These are phyloP conservation scores for Zygosaccharomyces pseudorouxii DNA, from an alignment of 805 yeast species.

Conservation along the genomic window DNA sequence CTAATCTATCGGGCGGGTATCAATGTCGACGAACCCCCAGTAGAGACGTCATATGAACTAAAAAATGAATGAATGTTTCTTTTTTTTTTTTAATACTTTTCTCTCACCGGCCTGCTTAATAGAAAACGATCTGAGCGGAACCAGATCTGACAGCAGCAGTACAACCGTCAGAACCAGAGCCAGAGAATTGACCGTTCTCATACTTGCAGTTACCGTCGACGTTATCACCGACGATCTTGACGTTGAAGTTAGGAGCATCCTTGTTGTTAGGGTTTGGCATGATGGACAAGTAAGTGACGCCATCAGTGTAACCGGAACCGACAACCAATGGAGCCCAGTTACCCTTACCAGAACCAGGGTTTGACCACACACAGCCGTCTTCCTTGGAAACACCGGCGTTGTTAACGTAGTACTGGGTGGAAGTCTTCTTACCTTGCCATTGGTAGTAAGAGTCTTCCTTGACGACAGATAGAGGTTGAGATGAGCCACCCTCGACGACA, in stretches of 20 bases:
- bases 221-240: constrained; percentile 70
- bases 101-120: constrained; percentile 24
- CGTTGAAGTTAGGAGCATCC: constrained; percentile 63
- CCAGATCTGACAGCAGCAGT: constrained; percentile 87
- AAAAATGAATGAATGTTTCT: not conserved
- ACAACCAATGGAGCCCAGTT: constrained; percentile 97
- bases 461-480: constrained; percentile 71
- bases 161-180: constrained; percentile 75
- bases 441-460: constrained; percentile 69
- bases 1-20: constrained; percentile 1
- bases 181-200: constrained; percentile 58
- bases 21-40: not conserved
- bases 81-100: too few species aligned
- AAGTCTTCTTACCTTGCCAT: constrained; percentile 79
- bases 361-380: constrained; percentile 96
- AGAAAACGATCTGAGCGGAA: constrained; percentile 76
- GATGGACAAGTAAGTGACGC: constrained; percentile 76
- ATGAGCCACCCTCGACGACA: constrained; percentile 60
- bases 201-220: constrained; percentile 75
- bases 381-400: constrained; percentile 86
- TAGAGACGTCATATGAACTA: not conserved
- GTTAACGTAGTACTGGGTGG: constrained; percentile 96
- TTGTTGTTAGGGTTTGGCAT: constrained; percentile 93
- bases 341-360: constrained; percentile 72
- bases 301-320: constrained; percentile 80